Evolutionary conservation across 345 rosid species (phyloP), one percentile per base, ranked within the genome.

Genomic region (Bretschneidera sinensis): DNA sequence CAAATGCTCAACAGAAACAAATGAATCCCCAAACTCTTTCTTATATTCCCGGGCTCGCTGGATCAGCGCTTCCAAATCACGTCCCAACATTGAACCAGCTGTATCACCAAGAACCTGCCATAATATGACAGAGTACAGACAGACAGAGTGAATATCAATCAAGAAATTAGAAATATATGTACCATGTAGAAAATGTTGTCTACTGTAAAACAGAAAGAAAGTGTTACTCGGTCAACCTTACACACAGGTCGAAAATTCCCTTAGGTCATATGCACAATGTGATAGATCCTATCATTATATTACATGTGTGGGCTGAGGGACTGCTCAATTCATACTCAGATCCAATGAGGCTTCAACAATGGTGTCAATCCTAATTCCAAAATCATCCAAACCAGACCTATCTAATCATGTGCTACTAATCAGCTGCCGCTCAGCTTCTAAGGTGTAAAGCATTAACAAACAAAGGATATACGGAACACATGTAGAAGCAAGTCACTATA

Each of bases 1-100:
- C 78, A 95, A 75, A 78, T 95, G 99, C 76, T 95, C 99, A 51
- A 91, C 96, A 8, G 99, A 91, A 55, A 91, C 82, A 75, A 83
- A 91, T 18, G 96, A 87, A 81, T 95, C 99, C 5, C 88, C 87
- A 24, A 82, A 86, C 21, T 91, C 96, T 73, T 84, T 95, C 88
- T 95, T 95, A 75, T 50, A 83, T 59, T 86, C 88, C 61, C 94
- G 82, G 17, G 98, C 96, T 43, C 87, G 84, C 66, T 81, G 83
- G 39, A 95, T 75, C 66, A 95, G 68, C 48, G 82, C 88, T 84
- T 95, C 97, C 71, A 91, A 70, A 68, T 95, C 96, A 59, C 97
- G 90, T 25, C 99, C 99, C 66, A 95, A 50, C 99, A 95, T 95
- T 22, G 96, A 83, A 68, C 97, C 97, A 63, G 91, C 78, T 50